phyloP scores from a whole-genome alignment of 1,284 basidiomycete species.

The Melampsora americana region DNA sequence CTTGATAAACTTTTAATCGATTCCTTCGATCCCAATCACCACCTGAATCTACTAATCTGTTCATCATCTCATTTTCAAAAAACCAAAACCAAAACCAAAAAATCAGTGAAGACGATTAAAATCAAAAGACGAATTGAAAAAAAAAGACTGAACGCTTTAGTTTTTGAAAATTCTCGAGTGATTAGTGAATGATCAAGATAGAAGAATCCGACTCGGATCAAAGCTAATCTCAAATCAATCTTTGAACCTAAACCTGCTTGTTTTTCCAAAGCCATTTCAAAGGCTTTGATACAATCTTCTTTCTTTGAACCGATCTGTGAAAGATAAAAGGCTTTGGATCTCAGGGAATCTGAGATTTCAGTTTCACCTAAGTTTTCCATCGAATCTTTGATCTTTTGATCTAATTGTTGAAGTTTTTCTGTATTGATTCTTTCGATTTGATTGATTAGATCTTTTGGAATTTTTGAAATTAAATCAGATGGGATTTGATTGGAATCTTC shows the following conservation, averaged over 20 bases:
- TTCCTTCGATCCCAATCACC: slow-evolving; percentile 98
- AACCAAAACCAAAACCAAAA: not conserved
- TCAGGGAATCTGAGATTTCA: slow-evolving; percentile 52
- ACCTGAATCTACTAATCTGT: slow-evolving; percentile 84
- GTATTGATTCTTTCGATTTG: slow-evolving; percentile 14
- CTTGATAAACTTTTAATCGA: slow-evolving; percentile 91
- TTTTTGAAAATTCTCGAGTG: slow-evolving; percentile 69
- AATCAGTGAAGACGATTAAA: too few species aligned
- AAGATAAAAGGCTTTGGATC: slow-evolving; percentile 52
- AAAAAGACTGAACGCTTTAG: slow-evolving; percentile 67
- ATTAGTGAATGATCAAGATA: slow-evolving; percentile 77
- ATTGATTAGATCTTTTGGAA: slow-evolving; percentile 3
- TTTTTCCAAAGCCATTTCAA: slow-evolving; percentile 82
- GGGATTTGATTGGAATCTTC: slow-evolving; percentile 11
- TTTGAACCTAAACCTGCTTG: slow-evolving; percentile 86
- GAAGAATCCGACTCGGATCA: slow-evolving; percentile 88
- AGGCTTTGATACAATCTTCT: slow-evolving; percentile 73
- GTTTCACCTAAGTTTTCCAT: slow-evolving; percentile 29
- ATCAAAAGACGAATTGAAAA: too few species aligned
- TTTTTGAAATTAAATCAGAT: not conserved
- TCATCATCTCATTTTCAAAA: not conserved
- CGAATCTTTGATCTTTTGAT: slow-evolving; percentile 30
- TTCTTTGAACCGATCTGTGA: slow-evolving; percentile 55
- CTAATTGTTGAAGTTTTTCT: slow-evolving; percentile 6
- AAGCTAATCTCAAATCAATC: slow-evolving; percentile 86